Evolutionary conservation across 768 basidiomycete species (phyloP).

Genomic region (Tricholoma bakamatsutake): DNA sequence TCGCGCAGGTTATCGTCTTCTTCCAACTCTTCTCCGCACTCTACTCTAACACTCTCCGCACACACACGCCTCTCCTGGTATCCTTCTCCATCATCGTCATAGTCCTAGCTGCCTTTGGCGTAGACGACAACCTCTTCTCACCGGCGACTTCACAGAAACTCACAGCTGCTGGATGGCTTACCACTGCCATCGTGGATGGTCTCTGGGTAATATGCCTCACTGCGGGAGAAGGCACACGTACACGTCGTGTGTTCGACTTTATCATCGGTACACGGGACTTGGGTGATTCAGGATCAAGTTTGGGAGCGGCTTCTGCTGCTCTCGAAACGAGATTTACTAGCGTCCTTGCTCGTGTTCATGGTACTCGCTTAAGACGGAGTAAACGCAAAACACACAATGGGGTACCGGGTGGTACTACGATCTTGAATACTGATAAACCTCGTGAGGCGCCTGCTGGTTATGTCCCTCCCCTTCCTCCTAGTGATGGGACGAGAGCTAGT

Average conservation of each 20-base stretch:
- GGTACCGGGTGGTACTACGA: background rate
- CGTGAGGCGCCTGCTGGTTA: background rate
- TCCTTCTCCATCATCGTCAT: constrained; percentile 1
- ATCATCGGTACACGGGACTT: background rate
- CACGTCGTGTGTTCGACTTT: background rate
- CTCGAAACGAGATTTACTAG: background rate
- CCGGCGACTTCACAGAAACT: background rate
- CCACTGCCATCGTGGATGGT: background rate
- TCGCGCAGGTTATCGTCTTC: background rate
- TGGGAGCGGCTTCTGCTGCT: background rate
- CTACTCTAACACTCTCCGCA: background rate
- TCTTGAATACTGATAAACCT: background rate
- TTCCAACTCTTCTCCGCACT: background rate
- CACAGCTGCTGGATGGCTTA: background rate
- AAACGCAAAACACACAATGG: background rate
- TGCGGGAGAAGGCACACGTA: background rate
- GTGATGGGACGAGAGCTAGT: background rate
- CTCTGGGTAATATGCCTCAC: constrained; percentile 1
- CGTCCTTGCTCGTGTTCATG: background rate
- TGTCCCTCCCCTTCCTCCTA: background rate
- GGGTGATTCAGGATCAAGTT: background rate
- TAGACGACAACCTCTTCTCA: background rate
- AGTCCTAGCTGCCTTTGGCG: constrained; percentile 1
- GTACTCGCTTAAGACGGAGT: background rate
- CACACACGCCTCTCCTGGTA: background rate